Evolutionary conservation across 2,329 filamentous ascomycete genomes (phyloP).

Genomic region (Neurospora sp.): DNA sequence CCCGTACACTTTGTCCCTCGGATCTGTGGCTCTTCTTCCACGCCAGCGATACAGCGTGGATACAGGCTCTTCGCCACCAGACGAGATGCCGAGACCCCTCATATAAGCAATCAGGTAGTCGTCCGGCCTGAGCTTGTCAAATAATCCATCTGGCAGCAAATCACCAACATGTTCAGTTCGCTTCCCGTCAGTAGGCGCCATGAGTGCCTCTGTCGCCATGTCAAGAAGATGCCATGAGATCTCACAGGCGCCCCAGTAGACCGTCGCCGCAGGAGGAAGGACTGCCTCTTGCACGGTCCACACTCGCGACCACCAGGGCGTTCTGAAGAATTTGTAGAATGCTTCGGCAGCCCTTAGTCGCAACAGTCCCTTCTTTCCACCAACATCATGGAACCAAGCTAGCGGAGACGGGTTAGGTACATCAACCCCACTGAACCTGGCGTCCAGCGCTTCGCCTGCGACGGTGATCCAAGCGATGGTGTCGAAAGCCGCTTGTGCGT

Average conservation of each 20-base stretch:
- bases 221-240: not conserved
- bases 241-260: not conserved
- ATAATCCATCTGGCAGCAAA: not conserved
- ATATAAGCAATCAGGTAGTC: not conserved
- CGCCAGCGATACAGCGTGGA: not conserved
- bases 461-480: not conserved
- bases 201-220: not conserved
- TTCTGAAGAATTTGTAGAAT: conserved; percentile 6
- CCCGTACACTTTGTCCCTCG: conserved; percentile 2
- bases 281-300: conserved; percentile 6
- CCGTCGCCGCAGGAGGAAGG: not conserved
- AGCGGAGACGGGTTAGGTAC: not conserved
- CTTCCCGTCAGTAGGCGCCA: not conserved
- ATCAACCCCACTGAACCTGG: not conserved
- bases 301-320: conserved; percentile 6
- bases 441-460: not conserved
- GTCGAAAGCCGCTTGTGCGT: not conserved
- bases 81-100: not conserved
- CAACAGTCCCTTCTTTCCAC: too few relatives aligned
- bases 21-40: not conserved
- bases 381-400: not conserved
- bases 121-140: not conserved
- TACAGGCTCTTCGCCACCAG: not conserved
- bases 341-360: not conserved
- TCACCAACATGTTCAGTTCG: not conserved